Percentiles rank a stretch among this genome's conserved stretches.
These are phyloP conservation scores for Bryum argenteum DNA, from an alignment of 225 moss, liverwort and hornwort genomes.

Conservation along the genomic window DNA sequence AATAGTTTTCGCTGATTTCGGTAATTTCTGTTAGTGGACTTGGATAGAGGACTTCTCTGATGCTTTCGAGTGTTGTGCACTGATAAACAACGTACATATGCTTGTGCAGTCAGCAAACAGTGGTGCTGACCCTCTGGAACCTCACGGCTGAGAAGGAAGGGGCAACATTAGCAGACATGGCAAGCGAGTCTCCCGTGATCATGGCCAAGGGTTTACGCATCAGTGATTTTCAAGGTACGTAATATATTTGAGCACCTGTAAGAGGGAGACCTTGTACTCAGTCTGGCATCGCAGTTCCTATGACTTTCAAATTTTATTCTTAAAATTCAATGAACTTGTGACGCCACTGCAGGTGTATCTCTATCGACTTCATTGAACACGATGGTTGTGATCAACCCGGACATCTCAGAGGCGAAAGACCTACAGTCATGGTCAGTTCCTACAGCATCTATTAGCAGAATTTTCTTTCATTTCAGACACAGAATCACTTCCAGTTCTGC, in stretches of 20 bases:
- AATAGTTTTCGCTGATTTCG: background rate
- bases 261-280: accelerated
- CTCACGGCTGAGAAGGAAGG: conserved; percentile 65
- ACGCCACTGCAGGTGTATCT: conserved; percentile 64
- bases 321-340: background rate
- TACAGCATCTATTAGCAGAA: too few species aligned
- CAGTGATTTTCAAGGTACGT: conserved; percentile 79
- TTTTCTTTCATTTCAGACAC: too few species aligned
- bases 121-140: conserved; percentile 80
- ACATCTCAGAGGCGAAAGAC: conserved; percentile 46
- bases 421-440: conserved; percentile 64
- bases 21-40: background rate
- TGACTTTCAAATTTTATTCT: background rate
- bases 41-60: background rate
- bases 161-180: conserved; percentile 45
- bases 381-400: conserved; percentile 67
- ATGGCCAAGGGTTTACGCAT: conserved; percentile 61
- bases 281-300: background rate
- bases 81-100: background rate
- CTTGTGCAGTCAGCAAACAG: conserved; percentile 71
- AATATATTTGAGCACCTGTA: background rate
- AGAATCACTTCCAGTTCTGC: too few species aligned
- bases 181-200: conserved; percentile 56
- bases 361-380: conserved; percentile 68
- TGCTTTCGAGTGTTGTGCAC: too few species aligned